Percentiles rank a stretch among this genome's conserved stretches.
phyloP scores from a whole-genome alignment of 371 early-diverging fungal species.

The Actinomortierella ambigua region DNA sequence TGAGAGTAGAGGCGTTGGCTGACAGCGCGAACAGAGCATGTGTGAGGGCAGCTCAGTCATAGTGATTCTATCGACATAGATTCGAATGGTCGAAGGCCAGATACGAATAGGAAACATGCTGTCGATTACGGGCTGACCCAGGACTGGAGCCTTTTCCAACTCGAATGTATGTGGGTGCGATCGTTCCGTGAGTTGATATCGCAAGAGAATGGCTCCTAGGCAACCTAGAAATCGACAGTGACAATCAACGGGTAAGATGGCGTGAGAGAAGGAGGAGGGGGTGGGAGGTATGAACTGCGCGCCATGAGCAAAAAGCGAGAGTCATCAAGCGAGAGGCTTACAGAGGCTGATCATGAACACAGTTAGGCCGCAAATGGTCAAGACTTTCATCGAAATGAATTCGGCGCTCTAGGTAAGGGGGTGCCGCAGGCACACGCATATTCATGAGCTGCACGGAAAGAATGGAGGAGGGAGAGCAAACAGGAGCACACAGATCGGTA shows the following conservation, averaged over 20 bases:
- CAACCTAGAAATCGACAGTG: slow-evolving; percentile 12
- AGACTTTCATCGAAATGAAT: slow-evolving; percentile 19
- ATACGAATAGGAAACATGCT: slow-evolving; percentile 25
- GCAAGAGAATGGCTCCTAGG: slow-evolving; percentile 12
- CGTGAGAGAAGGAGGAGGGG: neutral
- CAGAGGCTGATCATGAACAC: slow-evolving; percentile 22
- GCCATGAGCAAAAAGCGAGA: neutral
- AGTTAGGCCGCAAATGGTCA: slow-evolving; percentile 26
- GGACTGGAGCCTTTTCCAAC: slow-evolving; percentile 6
- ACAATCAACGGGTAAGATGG: neutral
- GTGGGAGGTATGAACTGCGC: neutral
- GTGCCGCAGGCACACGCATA: neutral
- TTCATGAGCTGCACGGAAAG: neutral
- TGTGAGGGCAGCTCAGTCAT: neutral
- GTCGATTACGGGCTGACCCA: slow-evolving; percentile 22
- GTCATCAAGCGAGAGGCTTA: slow-evolving; percentile 4
- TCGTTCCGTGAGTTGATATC: slow-evolving; percentile 5
- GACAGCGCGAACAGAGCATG: neutral
- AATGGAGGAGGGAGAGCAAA: neutral
- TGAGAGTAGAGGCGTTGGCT: neutral
- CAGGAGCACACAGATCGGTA: too few relatives aligned
- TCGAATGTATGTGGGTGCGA: neutral
- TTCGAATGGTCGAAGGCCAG: slow-evolving; percentile 13
- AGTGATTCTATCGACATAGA: slow-evolving; percentile 12
- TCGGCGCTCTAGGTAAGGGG: slow-evolving; percentile 10